Base-by-base conservation (phyloP, 1,139 yeast species). In the Taphrina deformans region DNA sequence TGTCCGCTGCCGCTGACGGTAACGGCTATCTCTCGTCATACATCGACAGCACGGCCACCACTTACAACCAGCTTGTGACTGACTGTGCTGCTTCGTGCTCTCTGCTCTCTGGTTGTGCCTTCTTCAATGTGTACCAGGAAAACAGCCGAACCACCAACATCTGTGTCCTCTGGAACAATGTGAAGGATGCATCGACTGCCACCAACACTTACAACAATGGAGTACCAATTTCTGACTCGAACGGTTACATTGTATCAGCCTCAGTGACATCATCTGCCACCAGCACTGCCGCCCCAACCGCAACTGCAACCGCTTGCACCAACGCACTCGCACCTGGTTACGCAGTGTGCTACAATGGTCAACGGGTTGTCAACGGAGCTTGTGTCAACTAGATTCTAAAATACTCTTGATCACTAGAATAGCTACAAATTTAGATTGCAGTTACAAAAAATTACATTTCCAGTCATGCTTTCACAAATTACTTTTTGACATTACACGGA, bases 121-220 rank as follows among this genome's bases (percentile, higher is more conserved):
- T 27, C 18, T 48, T 48, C 53, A 48, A 48, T 35, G 35, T 29
- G 18, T 48, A 48, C 53, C 53, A 48, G 18, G 53, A 48, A 3
- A 9, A 14, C 26, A 9, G 14, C n/a, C 35, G 14, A 14, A 24
- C 35, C 18, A 27, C 35, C 53, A 6, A 48, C 53, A 48, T 48
- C 21, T 48, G 53, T 26, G 53, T 48, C 21, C 53, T 48, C 26
- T 48, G 53, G 53, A 27, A 6, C 53, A 6, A 9, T 24, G 35
- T 4, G 35, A 48, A 48, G 35, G 23, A 18, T 27, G 33, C 35
- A 12, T 18, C 27, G 12, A 16, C 31, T n/a, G 53, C 53, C 35
- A 48, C 53, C 12, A 48, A 48, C 26, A 18, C 23, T 7, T 48
- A 48, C 53, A 48, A 48, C 35, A 48, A 48, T 3, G 53, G 53